A percentile compares a stretch with the other conserved stretches of the same genome.
These are phyloP conservation scores for Geum urbanum DNA, from an alignment of 306 rosid species.

Conservation along the genomic window DNA sequence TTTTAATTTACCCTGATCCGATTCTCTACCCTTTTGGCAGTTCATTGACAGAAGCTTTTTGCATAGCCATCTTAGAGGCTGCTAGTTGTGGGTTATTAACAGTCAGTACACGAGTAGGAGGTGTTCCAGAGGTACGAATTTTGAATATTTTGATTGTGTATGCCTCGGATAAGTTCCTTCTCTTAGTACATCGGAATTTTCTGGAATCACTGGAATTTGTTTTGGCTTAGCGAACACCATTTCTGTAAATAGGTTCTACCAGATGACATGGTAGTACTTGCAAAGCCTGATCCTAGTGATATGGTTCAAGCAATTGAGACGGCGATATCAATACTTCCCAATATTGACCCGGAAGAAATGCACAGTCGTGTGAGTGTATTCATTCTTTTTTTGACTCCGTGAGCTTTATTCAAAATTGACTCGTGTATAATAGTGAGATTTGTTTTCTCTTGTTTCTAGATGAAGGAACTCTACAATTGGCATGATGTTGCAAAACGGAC, in stretches of 20 bases:
- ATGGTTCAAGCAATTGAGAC: constrained; percentile 74
- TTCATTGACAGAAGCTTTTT: constrained; percentile 93
- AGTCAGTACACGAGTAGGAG: constrained; percentile 91
- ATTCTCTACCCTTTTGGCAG: constrained; percentile 34
- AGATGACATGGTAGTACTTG: constrained; percentile 90
- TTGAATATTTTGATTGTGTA: not conserved
- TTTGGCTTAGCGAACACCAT: constrained; percentile 16
- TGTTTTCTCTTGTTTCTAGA: constrained; percentile 30
- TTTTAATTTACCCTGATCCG: constrained; percentile 2
- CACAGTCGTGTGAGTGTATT: constrained; percentile 69
- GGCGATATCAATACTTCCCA: constrained; percentile 72
- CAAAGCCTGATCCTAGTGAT: constrained; percentile 79
- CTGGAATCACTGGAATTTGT: not conserved
- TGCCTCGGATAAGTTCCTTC: not conserved
- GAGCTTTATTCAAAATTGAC: constrained; percentile 6
- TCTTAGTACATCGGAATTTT: not conserved
- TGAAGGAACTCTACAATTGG: constrained; percentile 82
- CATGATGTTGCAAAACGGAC: constrained; percentile 88
- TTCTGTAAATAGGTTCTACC: constrained; percentile 68
- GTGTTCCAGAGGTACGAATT: constrained; percentile 77
- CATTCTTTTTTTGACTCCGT: not conserved
- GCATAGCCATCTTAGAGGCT: constrained; percentile 95
- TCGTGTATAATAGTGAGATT: constrained; percentile 11
- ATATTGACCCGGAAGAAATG: constrained; percentile 72
- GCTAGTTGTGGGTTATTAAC: constrained; percentile 97